These are phyloP conservation scores for Cubamyces sp. DNA, from an alignment of 768 basidiomycete species.

Conservation along the genomic window DNA sequence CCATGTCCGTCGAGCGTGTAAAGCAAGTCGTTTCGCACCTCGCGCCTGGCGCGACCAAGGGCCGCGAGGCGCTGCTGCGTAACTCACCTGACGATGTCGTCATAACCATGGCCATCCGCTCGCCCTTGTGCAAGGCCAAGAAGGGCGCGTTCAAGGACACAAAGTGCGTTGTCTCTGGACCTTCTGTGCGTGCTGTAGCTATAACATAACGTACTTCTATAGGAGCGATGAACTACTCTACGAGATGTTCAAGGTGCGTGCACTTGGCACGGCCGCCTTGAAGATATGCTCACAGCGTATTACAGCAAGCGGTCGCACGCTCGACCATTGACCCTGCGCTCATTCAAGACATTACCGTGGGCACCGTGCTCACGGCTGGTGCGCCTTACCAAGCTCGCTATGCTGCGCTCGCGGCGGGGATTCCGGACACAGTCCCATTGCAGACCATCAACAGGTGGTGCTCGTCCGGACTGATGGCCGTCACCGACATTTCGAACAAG, in stretches of 20 bases:
- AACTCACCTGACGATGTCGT: constrained; percentile 80
- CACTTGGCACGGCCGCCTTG: constrained; percentile 19
- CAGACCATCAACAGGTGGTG: constrained; percentile 82
- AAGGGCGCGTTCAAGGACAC: constrained; percentile 79
- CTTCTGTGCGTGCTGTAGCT: neutral
- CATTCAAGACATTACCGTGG: constrained; percentile 80
- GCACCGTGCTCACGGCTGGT: constrained; percentile 69
- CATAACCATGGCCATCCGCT: constrained; percentile 79
- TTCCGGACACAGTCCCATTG: constrained; percentile 76
- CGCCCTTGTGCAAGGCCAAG: constrained; percentile 74
- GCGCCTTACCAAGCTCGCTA: constrained; percentile 72
- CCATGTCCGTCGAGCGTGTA: constrained; percentile 56
- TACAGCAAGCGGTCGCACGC: constrained; percentile 59
- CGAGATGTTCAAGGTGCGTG: constrained; percentile 74
- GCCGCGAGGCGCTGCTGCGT: constrained; percentile 54
- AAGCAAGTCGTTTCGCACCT: constrained; percentile 69
- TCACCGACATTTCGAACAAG: constrained; percentile 76
- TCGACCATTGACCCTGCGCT: constrained; percentile 64
- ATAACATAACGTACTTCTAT: neutral
- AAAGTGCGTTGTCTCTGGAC: constrained; percentile 43
- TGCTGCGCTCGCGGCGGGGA: constrained; percentile 79
- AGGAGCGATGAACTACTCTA: constrained; percentile 81
- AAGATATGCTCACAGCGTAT: constrained; percentile 13
- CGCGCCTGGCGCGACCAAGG: constrained; percentile 42
- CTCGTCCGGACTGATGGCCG: constrained; percentile 85